Percentiles rank a stretch among this genome's conserved stretches.
These are phyloP conservation scores for Podospora fimiseda DNA, from an alignment of 495 filamentous ascomycete species.

Conservation along the genomic window DNA sequence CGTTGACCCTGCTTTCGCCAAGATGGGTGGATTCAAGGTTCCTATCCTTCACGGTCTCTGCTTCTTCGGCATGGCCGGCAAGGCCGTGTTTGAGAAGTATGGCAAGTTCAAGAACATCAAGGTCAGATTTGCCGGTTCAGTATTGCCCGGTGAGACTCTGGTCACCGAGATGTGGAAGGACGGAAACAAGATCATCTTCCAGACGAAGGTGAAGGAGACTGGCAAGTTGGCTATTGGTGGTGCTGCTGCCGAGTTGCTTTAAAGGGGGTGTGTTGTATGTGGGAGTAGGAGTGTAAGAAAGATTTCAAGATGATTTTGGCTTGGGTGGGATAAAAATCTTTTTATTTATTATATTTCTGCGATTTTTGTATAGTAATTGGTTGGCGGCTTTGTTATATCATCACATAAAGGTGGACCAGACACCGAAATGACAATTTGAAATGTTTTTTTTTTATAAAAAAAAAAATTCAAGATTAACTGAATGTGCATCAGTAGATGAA, in stretches of 20 bases:
- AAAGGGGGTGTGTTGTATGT: no score
- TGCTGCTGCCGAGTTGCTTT: slow-evolving; percentile 72
- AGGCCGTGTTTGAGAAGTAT: slow-evolving; percentile 79
- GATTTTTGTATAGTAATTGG: no score
- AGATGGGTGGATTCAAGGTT: slow-evolving; percentile 90
- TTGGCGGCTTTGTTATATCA: no score
- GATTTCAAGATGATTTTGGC: no score
- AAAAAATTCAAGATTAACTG: no score
- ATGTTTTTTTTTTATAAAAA: no score
- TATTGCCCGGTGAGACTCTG: slow-evolving; percentile 88
- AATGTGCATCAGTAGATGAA: no score
- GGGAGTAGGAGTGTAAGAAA: no score
- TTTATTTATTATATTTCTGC: no score
- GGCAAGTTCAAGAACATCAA: slow-evolving; percentile 90
- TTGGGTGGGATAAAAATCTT: no score
- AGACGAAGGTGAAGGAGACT: slow-evolving; percentile 91
- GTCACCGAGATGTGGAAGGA: slow-evolving; percentile 99
- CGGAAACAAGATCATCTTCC: slow-evolving; percentile 80
- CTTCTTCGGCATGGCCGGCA: slow-evolving; percentile 87
- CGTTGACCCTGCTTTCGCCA: slow-evolving; percentile 90
- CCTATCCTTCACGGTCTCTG: slow-evolving; percentile 95
- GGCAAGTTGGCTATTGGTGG: slow-evolving; percentile 87
- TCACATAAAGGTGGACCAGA: no score
- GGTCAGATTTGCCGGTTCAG: slow-evolving; percentile 90
- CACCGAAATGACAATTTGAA: no score